Evolutionary conservation across 257 asterid species (phyloP).

Genomic region (Echium plantagineum): DNA sequence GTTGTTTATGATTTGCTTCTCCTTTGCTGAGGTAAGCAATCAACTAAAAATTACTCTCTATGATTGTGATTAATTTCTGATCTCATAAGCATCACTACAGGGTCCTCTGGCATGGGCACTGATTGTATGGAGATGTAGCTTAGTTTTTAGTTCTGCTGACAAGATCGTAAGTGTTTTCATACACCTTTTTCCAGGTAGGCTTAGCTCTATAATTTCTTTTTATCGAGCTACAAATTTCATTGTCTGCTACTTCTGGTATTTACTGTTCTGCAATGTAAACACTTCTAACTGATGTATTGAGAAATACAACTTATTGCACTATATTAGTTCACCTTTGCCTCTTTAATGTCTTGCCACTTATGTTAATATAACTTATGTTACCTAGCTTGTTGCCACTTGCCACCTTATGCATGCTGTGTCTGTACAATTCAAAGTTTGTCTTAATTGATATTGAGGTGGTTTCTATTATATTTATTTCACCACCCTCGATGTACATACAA

Average conservation of each 20-base stretch:
- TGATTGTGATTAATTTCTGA: slow-evolving; percentile 1
- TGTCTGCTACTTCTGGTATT: not conserved
- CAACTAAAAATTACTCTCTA: slow-evolving; percentile 1
- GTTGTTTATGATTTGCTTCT: slow-evolving; percentile 96
- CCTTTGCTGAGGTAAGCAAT: slow-evolving; percentile 83
- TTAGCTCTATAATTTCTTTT: slow-evolving; percentile 4
- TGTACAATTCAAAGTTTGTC: too few relatives aligned
- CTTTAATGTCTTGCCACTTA: not conserved
- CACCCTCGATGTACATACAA: not conserved
- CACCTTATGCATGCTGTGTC: too few relatives aligned
- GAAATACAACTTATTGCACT: too few relatives aligned
- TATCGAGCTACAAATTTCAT: not conserved
- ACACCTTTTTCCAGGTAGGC: slow-evolving; percentile 93
- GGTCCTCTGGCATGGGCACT: slow-evolving; percentile 99
- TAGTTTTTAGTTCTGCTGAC: slow-evolving; percentile 92
- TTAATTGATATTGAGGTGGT: not conserved
- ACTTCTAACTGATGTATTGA: not conserved
- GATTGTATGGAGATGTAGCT: slow-evolving; percentile 92
- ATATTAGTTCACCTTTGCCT: too few relatives aligned
- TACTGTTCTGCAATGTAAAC: too few relatives aligned
- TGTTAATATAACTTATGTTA: too few relatives aligned
- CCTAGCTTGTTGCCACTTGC: too few relatives aligned
- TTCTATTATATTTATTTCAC: too few relatives aligned
- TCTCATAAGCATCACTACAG: slow-evolving; percentile 26
- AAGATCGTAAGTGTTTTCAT: slow-evolving; percentile 93